Evolutionary conservation across 1,284 basidiomycete genomes (phyloP).

Genomic region (Austroboletus novae-zelandiae): DNA sequence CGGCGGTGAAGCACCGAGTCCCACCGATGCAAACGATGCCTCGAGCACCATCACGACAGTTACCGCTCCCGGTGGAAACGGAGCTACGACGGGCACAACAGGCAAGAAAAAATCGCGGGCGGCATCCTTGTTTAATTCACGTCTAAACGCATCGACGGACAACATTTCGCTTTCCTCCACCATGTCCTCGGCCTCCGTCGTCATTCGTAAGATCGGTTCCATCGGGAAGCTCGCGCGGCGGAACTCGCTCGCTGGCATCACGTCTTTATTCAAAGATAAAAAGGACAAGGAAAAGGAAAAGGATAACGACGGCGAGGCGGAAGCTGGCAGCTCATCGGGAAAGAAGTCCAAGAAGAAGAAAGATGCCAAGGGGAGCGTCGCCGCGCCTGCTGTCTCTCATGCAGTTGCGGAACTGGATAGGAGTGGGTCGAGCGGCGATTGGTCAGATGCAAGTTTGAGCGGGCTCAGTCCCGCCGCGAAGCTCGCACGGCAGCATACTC

Average conservation of each 20-base stretch:
- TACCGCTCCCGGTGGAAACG: conserved; percentile 5
- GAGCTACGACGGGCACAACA: conserved; percentile 38
- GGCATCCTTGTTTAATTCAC: conserved; percentile 81
- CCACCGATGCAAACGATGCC: conserved; percentile 28
- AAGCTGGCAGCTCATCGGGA: conserved; percentile 37
- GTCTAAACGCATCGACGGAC: conserved; percentile 91
- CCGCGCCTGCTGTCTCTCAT: conserved; percentile 77
- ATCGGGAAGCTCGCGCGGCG: conserved; percentile 90
- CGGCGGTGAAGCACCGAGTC: conserved; percentile 16
- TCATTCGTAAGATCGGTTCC: conserved; percentile 95
- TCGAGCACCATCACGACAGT: conserved; percentile 25
- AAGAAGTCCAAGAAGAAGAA: conserved; percentile 49
- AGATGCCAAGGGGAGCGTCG: conserved; percentile 61
- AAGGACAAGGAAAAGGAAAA: conserved; percentile 56
- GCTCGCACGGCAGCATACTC: conserved; percentile 86
- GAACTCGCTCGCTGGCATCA: conserved; percentile 89
- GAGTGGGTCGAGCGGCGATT: conserved; percentile 41
- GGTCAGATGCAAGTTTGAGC: conserved; percentile 58
- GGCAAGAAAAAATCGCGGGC: conserved; percentile 67
- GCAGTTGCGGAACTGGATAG: conserved; percentile 86
- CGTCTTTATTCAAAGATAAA: conserved; percentile 94
- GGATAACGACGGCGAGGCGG: conserved; percentile 47
- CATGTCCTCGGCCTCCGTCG: conserved; percentile 92
- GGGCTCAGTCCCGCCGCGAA: conserved; percentile 92
- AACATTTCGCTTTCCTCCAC: conserved; percentile 98